These are phyloP conservation scores for Penicillium angulare DNA, from an alignment of 495 filamentous ascomycete genomes.

Conservation along the genomic window DNA sequence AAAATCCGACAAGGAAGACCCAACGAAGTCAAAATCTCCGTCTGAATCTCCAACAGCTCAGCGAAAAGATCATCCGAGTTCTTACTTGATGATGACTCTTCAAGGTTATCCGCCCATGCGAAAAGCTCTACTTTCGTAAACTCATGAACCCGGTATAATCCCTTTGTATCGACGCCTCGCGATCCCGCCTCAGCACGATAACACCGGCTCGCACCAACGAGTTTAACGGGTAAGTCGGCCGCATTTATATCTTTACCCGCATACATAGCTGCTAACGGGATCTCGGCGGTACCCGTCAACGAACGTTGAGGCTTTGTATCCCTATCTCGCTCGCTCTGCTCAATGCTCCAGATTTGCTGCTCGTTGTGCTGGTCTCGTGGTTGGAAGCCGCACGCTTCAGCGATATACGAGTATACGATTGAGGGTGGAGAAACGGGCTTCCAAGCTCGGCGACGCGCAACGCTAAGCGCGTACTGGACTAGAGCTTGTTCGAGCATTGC, in stretches of 20 bases:
- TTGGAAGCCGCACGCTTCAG: constrained; percentile 86
- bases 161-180: constrained; percentile 85
- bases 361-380: constrained; percentile 88
- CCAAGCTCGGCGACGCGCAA: constrained; percentile 71
- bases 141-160: constrained; percentile 96
- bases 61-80: constrained; percentile 61
- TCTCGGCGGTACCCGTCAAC: constrained; percentile 88
- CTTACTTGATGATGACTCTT: constrained; percentile 22
- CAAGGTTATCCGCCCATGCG: constrained; percentile 63
- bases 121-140: constrained; percentile 99
- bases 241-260: constrained; percentile 66
- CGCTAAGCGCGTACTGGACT: constrained; percentile 74
- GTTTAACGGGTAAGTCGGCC: constrained; percentile 66
- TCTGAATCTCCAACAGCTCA: constrained; percentile 83
- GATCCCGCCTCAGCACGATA: constrained; percentile 94
- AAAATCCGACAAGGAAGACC: constrained; percentile 84
- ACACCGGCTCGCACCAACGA: constrained; percentile 80
- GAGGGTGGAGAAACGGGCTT: constrained; percentile 76
- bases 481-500: constrained; percentile 91
- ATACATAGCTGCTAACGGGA: constrained; percentile 88
- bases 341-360: constrained; percentile 81
- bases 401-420: constrained; percentile 89
- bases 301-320: constrained; percentile 63
- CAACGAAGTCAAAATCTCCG: constrained; percentile 71
- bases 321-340: constrained; percentile 58